A percentile compares a stretch with the other conserved stretches of the same genome.
phyloP scores from a whole-genome alignment of 2,329 filamentous ascomycete species.

The Alternaria incomplexa region DNA sequence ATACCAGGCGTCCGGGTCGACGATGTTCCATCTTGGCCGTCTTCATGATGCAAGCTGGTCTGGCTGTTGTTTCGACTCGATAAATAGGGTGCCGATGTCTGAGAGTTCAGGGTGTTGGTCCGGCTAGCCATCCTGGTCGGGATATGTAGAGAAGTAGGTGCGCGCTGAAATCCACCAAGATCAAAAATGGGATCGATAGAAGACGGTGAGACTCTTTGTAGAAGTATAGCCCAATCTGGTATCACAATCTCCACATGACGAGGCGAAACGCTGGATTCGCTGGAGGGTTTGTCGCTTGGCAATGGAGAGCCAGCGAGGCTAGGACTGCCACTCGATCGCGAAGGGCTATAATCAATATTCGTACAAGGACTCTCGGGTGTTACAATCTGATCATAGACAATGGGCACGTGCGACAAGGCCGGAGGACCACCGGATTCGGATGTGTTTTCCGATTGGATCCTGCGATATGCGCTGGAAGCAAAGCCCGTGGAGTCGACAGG shows the following conservation, averaged over 20 bases:
- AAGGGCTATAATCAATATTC: slow-evolving; percentile 42
- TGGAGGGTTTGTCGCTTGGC: slow-evolving; percentile 36
- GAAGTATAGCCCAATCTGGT: slow-evolving; percentile 52
- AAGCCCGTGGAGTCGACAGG: slow-evolving; percentile 40
- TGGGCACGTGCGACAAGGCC: slow-evolving; percentile 50
- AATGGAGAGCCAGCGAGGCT: slow-evolving; percentile 37
- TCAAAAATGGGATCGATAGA: slow-evolving; percentile 38
- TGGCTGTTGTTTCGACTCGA: slow-evolving; percentile 55
- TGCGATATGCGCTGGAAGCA: slow-evolving; percentile 29
- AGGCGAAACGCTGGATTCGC: slow-evolving; percentile 41
- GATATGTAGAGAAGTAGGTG: slow-evolving; percentile 31
- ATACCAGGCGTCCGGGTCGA: slow-evolving; percentile 52
- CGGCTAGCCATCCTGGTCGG: slow-evolving; percentile 53
- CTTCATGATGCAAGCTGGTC: slow-evolving; percentile 53
- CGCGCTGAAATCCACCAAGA: slow-evolving; percentile 17
- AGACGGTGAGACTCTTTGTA: slow-evolving; percentile 46
- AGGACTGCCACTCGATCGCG: slow-evolving; percentile 36
- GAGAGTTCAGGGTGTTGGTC: slow-evolving; percentile 56
- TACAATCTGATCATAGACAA: slow-evolving; percentile 50
- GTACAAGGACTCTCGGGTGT: slow-evolving; percentile 46
- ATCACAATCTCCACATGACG: slow-evolving; percentile 60
- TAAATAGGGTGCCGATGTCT: slow-evolving; percentile 51
- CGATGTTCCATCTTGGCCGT: slow-evolving; percentile 50
- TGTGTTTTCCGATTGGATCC: slow-evolving; percentile 26
- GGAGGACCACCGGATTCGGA: slow-evolving; percentile 27